Evolutionary conservation across 495 filamentous ascomycete genomes (phyloP), one percentile per base, ranked within the genome.

Genomic region (Penicillium cosmopolitanum): DNA sequence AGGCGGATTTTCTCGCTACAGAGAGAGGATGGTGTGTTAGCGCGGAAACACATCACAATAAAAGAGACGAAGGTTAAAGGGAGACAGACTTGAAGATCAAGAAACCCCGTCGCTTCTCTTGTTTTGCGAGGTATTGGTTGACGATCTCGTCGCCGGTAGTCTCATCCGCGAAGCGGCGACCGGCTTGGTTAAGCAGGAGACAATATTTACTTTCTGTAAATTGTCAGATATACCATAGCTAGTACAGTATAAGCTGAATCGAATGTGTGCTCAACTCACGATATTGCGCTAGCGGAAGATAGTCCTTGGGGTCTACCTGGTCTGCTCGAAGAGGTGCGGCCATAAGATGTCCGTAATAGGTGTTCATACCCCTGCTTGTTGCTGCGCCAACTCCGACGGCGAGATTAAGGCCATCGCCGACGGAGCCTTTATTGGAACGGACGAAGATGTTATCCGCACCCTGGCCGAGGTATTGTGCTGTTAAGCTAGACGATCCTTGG

Each of bases 61-160:
- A 13, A 13, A 38, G 5, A 9, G 42, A 44, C n/a, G 16, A 23
- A 15, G 21, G 4, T 1, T 8, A 1, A 31, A 13, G 10, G 11
- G 2, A n/a, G 31, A 59, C 53, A 31, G 54, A 70, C 67, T 60
- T 67, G 55, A 70, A 70, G 7, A 70, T 31, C 7, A 70, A 16
- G 25, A 70, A 70, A 0, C 65, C 67, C 28, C 67, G 62, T 5
- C 67, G 65, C 34, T 62, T 70, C 38, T 67, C 62, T 28, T 70
- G 67, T 21, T 68, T 70, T 16, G 67, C 67, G n/a, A 70, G 58
- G 47, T 70, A 64, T 42, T 70, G 65, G 42, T 70, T 70, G 34
- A 68, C 54, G n/a, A 70, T 70, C 23, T 70, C 65, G 43, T 70
- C 67, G 2, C 67, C 67, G 6, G 36, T 66, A 5, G 65, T 62